Percentiles rank a stretch among this genome's conserved stretches.
phyloP scores from a whole-genome alignment of 768 basidiomycete genomes.

The Kwoniella heveanensis region DNA sequence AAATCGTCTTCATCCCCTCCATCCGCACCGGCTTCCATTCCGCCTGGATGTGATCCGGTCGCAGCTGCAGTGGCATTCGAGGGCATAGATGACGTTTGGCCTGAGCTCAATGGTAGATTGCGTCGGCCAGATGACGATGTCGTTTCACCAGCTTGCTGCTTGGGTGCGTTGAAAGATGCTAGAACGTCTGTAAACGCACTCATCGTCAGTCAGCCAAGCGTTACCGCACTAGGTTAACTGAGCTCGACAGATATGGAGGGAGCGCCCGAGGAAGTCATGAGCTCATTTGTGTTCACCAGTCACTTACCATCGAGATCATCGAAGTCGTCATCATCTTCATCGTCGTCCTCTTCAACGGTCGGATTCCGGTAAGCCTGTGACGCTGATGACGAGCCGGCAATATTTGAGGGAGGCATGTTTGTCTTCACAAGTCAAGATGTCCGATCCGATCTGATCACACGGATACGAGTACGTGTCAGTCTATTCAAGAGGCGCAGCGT shows the following conservation, averaged over 20 bases:
- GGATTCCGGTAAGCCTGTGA: slow-evolving; percentile 27
- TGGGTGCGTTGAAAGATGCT: slow-evolving; percentile 37
- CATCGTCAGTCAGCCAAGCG: background rate
- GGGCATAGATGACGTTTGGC: background rate
- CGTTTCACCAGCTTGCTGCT: background rate
- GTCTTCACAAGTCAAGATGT: background rate
- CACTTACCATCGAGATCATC: slow-evolving; percentile 52
- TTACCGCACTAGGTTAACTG: too few species aligned
- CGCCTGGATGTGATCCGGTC: too few species aligned
- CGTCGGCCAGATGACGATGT: too few species aligned
- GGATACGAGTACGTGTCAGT: too few species aligned
- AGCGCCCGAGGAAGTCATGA: too few species aligned
- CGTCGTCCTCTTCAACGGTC: slow-evolving; percentile 48
- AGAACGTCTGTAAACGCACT: slow-evolving; percentile 49
- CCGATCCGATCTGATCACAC: too few species aligned
- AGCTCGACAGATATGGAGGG: too few species aligned
- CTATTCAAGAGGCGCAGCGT: too few species aligned
- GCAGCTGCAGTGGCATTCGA: background rate
- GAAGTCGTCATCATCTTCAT: slow-evolving; percentile 53
- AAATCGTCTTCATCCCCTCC: slow-evolving; percentile 47
- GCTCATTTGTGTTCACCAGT: too few species aligned
- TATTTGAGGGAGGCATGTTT: background rate
- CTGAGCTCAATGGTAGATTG: too few species aligned
- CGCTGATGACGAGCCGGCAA: background rate
- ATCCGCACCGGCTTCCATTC: slow-evolving; percentile 13